Conservation (phyloP, 306 rosid species). For the Glycine soja region DNA sequence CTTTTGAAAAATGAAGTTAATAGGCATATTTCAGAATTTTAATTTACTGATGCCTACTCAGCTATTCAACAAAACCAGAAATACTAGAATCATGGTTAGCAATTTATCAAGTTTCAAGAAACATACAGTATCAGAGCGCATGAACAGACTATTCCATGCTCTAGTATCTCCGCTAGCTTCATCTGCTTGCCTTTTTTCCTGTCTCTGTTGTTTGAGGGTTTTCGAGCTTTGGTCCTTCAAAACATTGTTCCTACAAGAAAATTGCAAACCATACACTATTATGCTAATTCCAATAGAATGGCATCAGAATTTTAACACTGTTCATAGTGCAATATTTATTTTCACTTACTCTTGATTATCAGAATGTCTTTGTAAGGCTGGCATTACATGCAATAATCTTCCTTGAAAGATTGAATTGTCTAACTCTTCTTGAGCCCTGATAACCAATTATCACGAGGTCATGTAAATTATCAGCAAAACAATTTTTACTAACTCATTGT, state of each 20-base stretch:
- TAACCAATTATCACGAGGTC: slow-evolving; percentile 21
- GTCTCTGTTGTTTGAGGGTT: slow-evolving; percentile 75
- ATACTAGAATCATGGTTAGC: slow-evolving; percentile 12
- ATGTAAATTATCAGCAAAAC: slow-evolving; percentile 6
- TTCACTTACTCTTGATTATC: slow-evolving; percentile 69
- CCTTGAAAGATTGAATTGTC: slow-evolving; percentile 91
- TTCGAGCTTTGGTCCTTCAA: slow-evolving; percentile 57
- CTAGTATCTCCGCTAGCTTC: slow-evolving; percentile 92
- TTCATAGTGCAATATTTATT: slow-evolving; percentile 8
- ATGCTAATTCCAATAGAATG: slow-evolving; percentile 21
- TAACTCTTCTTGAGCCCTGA: slow-evolving; percentile 77
- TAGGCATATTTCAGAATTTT: slow-evolving; percentile 3
- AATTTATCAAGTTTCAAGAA: slow-evolving; percentile 39
- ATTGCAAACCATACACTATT: slow-evolving; percentile 41
- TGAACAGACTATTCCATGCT: slow-evolving; percentile 95
- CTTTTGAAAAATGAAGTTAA: background rate
- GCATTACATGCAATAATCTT: slow-evolving; percentile 91
- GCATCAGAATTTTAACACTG: background rate
- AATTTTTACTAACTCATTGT: slow-evolving; percentile 5
- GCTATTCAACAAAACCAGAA: slow-evolving; percentile 25
- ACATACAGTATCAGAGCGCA: slow-evolving; percentile 92
- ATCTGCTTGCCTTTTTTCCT: slow-evolving; percentile 77
- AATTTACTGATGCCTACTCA: background rate
- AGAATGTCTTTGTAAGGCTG: slow-evolving; percentile 65
- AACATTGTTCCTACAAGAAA: slow-evolving; percentile 58